Evolutionary conservation across 768 basidiomycete genomes (phyloP), one percentile per base, ranked within the genome.

Genomic region (Amanita inopinata): DNA sequence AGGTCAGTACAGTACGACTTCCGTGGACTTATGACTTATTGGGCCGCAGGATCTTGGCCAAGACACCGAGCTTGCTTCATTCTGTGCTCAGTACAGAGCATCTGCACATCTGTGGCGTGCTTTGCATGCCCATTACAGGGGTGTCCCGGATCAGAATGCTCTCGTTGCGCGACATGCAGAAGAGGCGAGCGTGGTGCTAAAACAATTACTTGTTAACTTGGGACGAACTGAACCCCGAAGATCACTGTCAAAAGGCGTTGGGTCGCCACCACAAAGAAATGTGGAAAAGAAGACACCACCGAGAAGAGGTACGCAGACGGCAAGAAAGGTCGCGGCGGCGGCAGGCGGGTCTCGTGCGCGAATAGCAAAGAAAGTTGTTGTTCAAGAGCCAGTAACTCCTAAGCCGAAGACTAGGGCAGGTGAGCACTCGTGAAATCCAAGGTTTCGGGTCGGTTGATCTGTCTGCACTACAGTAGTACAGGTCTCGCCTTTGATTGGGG

Each of bases 81-180:
- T 63, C 38, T 51, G 54, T 19, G 41, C 50, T 5, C 76, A 83
- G 52, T 77, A 80, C 51, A 67, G 62, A 20, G 68, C 74, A 1
- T 59, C 69, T 1, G 64, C 70, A 0, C 75, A 83, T 51, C 65
- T 92, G 18, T 84, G 81, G 78, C 61, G 76, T 33, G 77, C 80
- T 0, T 61, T 92, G 14, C 79, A 85, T 52, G 70, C 76, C 14
- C 86, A 91, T 58, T 72, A 76, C 10, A 64, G 61, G 4, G 61
- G 57, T 6, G 66, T 73, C 42, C 46, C 59, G 0, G 59, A 71
- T 17, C 70, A 75, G 53, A 66, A 61, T 42, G 43, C 58, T 0
- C 52, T 68, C 1, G 67, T 86, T 31, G 59, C 70, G 5, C 53
- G 61, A n/a, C 75, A 78, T 36, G 64, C 74, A 1, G 74, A 72